Percentiles rank a stretch among this genome's conserved stretches.
phyloP scores from a whole-genome alignment of 2,329 filamentous ascomycete species.

The Sporothrix brunneoviolacea region DNA sequence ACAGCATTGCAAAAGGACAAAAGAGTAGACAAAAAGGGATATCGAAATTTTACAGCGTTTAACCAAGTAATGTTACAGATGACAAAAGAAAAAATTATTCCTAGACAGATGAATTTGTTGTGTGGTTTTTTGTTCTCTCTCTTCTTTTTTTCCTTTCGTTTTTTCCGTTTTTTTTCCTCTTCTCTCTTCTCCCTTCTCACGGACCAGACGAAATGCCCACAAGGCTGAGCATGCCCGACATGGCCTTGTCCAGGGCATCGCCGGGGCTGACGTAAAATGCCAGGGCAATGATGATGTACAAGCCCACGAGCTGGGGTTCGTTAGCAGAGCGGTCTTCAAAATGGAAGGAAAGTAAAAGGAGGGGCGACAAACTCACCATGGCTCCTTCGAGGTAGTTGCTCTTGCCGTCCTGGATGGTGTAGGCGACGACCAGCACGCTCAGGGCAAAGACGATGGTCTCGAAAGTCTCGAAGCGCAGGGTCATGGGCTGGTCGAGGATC shows the following conservation, averaged over 20 bases:
- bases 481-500: slow-evolving; percentile 64
- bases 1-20: background rate
- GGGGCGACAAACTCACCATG: slow-evolving; percentile 43
- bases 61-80: slow-evolving; percentile 10
- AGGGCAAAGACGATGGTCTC: slow-evolving; percentile 73
- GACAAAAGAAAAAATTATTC: slow-evolving; percentile 2
- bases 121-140: background rate
- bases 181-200: background rate
- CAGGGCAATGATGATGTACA: slow-evolving; percentile 55
- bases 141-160: background rate
- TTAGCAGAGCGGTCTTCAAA: slow-evolving; percentile 8
- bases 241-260: slow-evolving; percentile 37
- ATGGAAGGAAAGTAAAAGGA: background rate
- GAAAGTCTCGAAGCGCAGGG: slow-evolving; percentile 73
- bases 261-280: slow-evolving; percentile 52
- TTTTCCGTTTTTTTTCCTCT: background rate
- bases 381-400: slow-evolving; percentile 79
- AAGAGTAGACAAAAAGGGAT: background rate
- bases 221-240: slow-evolving; percentile 12
- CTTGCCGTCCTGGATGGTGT: slow-evolving; percentile 72
- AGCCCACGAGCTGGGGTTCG: slow-evolving; percentile 33
- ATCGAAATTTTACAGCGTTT: no score
- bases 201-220: background rate
- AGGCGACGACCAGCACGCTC: slow-evolving; percentile 68
- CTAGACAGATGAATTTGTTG: background rate